Conservation (phyloP, 495 filamentous ascomycete genomes). For the Hypoxylon crocopeplum region DNA sequence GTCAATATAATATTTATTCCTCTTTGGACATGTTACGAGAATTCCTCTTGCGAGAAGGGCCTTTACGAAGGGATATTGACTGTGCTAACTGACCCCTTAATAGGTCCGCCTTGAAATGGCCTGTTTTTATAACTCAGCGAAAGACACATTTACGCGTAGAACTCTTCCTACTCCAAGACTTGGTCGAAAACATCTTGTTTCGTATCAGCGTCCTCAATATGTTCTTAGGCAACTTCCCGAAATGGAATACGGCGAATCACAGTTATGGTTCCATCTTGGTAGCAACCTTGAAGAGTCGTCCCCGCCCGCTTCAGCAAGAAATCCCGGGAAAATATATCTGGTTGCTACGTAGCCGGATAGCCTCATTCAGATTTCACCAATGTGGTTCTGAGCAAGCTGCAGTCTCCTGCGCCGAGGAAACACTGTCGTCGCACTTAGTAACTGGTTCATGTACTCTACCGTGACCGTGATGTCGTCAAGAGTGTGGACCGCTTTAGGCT, state of each 20-base stretch:
- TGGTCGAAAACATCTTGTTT: too few relatives aligned
- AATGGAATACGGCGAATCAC: slow-evolving; percentile 26
- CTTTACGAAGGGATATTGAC: too few relatives aligned
- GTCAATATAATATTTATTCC: too few relatives aligned
- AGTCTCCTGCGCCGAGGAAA: too few relatives aligned
- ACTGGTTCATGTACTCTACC: not conserved
- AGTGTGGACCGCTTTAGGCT: not conserved
- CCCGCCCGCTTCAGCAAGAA: slow-evolving; percentile 17
- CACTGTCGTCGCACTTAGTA: not conserved
- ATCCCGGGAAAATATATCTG: slow-evolving; percentile 10
- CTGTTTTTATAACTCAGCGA: too few relatives aligned
- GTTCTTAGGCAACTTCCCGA: slow-evolving; percentile 16
- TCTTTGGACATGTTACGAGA: too few relatives aligned
- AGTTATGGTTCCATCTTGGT: slow-evolving; percentile 21
- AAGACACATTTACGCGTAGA: too few relatives aligned
- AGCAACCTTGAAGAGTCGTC: slow-evolving; percentile 9
- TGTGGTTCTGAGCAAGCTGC: not conserved
- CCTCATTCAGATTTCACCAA: not conserved
- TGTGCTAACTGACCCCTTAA: too few relatives aligned
- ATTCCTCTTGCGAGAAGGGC: too few relatives aligned
- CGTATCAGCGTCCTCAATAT: not conserved
- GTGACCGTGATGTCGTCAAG: slow-evolving; percentile 5
- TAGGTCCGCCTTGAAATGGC: too few relatives aligned
- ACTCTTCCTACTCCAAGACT: too few relatives aligned
- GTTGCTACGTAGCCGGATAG: slow-evolving; percentile 10